Base-by-base conservation (phyloP, 345 rosid species). In the Populus deltoides region DNA sequence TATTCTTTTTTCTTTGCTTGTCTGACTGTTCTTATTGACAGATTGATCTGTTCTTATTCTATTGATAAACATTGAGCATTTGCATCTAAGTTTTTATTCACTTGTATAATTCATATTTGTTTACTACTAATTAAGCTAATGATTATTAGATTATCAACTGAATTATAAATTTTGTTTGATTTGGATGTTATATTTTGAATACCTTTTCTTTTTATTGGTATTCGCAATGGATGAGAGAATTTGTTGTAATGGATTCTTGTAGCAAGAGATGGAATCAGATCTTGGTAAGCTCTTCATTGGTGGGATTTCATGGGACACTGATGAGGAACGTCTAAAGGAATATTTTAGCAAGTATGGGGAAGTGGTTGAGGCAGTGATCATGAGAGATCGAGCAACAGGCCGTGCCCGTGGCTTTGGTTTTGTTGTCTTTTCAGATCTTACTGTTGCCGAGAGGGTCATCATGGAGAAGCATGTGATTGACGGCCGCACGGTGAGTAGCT, bases 271-370 rank as follows among this genome's bases (percentile, higher is more conserved):
- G 98, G 98, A 92, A 85, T 92, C 98, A 80, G 98, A 93, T 93
- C 97, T 89, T 82, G 98, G 99, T 49, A 95, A 95, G 90, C 98
- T 95, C 83, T 95, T 95, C 90, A 88, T 95, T 81, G 99, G 99
- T 80, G 99, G 99, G 85, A 93, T 95, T 80, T 95, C 99, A 9
- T 95, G 99, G 99, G 99, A 95, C 85, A 93, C 98, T 25, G 93
- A 92, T 71, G 99, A 95, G 81, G 98, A 92, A 78, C 90, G 97
- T 16, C 90, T 95, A 5, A 86, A 91, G 83, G 96, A 92, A 71
- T 95, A 95, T 79, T 95, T 95, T 80, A 78, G 93, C 76, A 88
- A 86, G 74, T 95, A 87, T 49, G 99, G 99, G 55, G 97, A 92
- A 82, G 93, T 95, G 78, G 91, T 91, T 82, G 98, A 95, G 85